These are phyloP conservation scores for Fusarium sp. DNA, from an alignment of 2,329 filamentous ascomycete species.

Conservation along the genomic window DNA sequence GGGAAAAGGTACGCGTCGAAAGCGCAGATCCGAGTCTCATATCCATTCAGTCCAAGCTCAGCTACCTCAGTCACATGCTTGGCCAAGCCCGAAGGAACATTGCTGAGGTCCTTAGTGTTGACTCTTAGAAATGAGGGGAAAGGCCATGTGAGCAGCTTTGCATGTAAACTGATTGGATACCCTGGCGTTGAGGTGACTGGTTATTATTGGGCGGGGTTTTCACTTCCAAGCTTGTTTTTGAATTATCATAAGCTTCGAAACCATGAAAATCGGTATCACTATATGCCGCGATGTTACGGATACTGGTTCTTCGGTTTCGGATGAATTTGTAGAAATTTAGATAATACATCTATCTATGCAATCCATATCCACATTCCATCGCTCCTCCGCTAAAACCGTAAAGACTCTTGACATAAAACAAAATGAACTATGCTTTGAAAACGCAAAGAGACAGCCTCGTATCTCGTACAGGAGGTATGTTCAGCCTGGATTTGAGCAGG, in stretches of 20 bases:
- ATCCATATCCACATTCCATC: slow-evolving; percentile 35
- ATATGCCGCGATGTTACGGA: not conserved
- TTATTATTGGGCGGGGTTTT: not conserved
- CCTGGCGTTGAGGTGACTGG: slow-evolving; percentile 30
- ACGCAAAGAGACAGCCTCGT: slow-evolving; percentile 11
- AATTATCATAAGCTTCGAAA: not conserved
- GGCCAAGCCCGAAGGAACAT: slow-evolving; percentile 75
- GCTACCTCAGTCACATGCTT: slow-evolving; percentile 78
- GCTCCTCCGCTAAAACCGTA: slow-evolving; percentile 27
- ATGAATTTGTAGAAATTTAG: slow-evolving; percentile 35
- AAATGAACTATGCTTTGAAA: slow-evolving; percentile 29
- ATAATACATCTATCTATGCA: slow-evolving; percentile 42
- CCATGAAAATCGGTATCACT: not conserved
- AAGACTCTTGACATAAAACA: slow-evolving; percentile 18
- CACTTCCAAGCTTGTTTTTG: not conserved
- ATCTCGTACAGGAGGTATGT: slow-evolving; percentile 21
- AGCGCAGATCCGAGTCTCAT: slow-evolving; percentile 89
- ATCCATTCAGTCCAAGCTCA: slow-evolving; percentile 83
- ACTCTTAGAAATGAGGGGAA: slow-evolving; percentile 37
- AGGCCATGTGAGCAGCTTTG: slow-evolving; percentile 21
- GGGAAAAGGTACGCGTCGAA: slow-evolving; percentile 89
- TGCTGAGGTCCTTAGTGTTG: slow-evolving; percentile 78
- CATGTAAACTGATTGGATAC: slow-evolving; percentile 42
- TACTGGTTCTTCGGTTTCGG: slow-evolving; percentile 11
- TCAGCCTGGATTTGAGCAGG: not conserved